Evolutionary conservation across 148 eudicot species (phyloP).

Genomic region (Fallopia convolvulus): DNA sequence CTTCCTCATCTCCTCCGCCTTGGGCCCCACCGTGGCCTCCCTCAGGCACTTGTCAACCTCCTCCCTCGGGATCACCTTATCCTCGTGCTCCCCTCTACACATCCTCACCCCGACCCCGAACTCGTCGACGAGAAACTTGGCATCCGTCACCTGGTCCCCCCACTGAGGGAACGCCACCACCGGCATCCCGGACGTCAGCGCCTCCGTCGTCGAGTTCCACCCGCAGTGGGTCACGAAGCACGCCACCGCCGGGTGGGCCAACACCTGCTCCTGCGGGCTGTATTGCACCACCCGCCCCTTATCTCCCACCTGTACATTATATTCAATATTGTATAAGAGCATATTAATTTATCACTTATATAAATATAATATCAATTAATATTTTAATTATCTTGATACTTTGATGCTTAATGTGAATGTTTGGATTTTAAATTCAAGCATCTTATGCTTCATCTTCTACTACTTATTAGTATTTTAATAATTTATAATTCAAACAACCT

Average conservation of each 20-base stretch:
- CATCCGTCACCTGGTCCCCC: slow-evolving; percentile 86
- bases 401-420: too few species aligned
- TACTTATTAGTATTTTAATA: too few species aligned
- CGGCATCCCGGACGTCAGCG: slow-evolving; percentile 57
- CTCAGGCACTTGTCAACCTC: slow-evolving; percentile 52
- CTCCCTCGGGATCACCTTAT: slow-evolving; percentile 35
- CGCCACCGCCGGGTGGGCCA: slow-evolving; percentile 56
- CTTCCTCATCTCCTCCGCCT: slow-evolving; percentile 44
- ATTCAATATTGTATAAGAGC: too few species aligned
- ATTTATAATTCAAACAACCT: too few species aligned
- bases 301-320: slow-evolving; percentile 27
- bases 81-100: slow-evolving; percentile 62
- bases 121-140: slow-evolving; percentile 64
- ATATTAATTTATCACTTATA: too few species aligned
- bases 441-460: too few species aligned
- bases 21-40: slow-evolving; percentile 42
- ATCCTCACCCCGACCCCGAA: slow-evolving; percentile 45
- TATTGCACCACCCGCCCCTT: slow-evolving; percentile 58
- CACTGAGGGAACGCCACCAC: slow-evolving; percentile 76
- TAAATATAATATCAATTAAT: too few species aligned
- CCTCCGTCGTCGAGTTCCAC: slow-evolving; percentile 85
- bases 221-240: slow-evolving; percentile 90
- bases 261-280: slow-evolving; percentile 64
- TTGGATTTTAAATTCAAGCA: too few species aligned
- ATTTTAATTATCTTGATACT: too few species aligned